Conservation (phyloP, 2,329 filamentous ascomycete genomes). For the Samsoniella hepiali region DNA sequence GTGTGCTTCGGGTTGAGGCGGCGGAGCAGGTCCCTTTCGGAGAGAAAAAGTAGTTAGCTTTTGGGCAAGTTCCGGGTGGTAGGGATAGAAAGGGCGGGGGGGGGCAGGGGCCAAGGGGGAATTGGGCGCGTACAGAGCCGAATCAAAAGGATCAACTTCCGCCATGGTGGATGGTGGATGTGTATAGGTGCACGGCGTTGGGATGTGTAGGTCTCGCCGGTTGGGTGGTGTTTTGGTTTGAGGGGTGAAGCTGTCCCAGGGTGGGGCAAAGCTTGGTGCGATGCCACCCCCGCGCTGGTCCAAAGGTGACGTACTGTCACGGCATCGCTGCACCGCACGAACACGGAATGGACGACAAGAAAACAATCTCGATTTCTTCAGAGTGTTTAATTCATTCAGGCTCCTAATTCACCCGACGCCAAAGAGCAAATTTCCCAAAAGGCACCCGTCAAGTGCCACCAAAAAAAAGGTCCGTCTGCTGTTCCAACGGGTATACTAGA, state of each 20-base stretch:
- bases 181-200: background rate
- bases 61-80: background rate
- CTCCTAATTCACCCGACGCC: background rate
- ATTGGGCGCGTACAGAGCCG: slow-evolving; percentile 60
- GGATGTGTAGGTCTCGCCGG: background rate
- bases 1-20: slow-evolving; percentile 95
- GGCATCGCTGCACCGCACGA: background rate
- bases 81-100: background rate
- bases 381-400: background rate
- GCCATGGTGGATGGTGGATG: slow-evolving; percentile 36
- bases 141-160: slow-evolving; percentile 67
- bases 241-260: slow-evolving; percentile 5
- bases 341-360: background rate
- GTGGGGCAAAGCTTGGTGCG: slow-evolving; percentile 5
- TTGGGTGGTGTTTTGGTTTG: slow-evolving; percentile 10
- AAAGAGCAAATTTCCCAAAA: background rate
- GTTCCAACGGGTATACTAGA: background rate
- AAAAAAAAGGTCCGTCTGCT: background rate
- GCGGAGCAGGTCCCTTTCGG: slow-evolving; percentile 84
- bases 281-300: slow-evolving; percentile 1
- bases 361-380: background rate
- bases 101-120: slow-evolving; percentile 17
- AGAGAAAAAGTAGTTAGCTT: slow-evolving; percentile 7
- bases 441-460: background rate
- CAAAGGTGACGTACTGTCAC: slow-evolving; percentile 10